Evolutionary conservation across 371 early-diverging fungal species (phyloP), one percentile per base, ranked within the genome.

Genomic region (Gilbertella persicaria): DNA sequence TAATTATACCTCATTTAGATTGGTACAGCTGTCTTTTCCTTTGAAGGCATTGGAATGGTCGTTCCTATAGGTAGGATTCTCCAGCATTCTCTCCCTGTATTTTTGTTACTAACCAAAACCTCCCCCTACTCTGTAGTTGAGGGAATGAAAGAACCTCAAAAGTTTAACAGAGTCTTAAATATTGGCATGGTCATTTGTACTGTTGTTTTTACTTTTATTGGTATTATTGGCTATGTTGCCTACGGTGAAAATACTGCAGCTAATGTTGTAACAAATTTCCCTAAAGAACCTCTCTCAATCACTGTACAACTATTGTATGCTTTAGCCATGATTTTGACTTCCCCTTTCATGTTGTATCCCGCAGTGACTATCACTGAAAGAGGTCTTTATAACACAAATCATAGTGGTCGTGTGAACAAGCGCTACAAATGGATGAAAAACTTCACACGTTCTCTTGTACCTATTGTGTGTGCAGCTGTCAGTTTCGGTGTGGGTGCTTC

Each of bases 11-110:
- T n/a, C n/a, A n/a, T n/a, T n/a, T n/a, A n/a, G n/a, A 79, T 93
- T 35, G 93, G 93, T 17, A 93, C 93, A 16, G 90, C 93, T 39
- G 87, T 93, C 50, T 93, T 89, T 72, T 85, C 91, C 13, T 93
- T 89, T 65, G 93, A 93, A 71, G 93, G 93, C 42, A 86, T 91
- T 40, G 69, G 65, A 21, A 67, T 69, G 67, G 60, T 41, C 3
- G 17, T 42, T 5, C 33, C 33, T n/a, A n/a, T n/a, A n/a, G n/a
- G n/a, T n/a, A n/a, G n/a, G n/a, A n/a, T n/a, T n/a, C n/a, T n/a
- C n/a, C n/a, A n/a, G n/a, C n/a, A n/a, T n/a, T n/a, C n/a, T 6
- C n/a, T 16, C 10, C 26, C 20, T 46, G 5, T 30, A 2, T 47
- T 13, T 0, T 12, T 33, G 17, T 20, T 20, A 5, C 20, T 20